These are phyloP conservation scores for Arthromyces matolae DNA, from an alignment of 768 basidiomycete species.

Conservation along the genomic window DNA sequence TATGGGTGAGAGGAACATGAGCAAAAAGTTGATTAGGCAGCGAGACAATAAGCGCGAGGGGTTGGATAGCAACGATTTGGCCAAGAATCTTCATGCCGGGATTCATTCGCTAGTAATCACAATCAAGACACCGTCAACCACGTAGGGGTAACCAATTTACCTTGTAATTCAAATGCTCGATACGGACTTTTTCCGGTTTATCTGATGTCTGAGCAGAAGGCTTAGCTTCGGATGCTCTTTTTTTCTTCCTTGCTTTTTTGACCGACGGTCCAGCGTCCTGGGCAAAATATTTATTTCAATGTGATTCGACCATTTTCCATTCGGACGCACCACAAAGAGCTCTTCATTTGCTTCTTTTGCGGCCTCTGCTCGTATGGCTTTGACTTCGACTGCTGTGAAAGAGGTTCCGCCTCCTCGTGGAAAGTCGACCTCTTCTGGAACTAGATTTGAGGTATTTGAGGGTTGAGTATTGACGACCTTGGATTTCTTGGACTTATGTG, in stretches of 20 bases:
- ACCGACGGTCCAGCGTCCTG: conserved; percentile 39
- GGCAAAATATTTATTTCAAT: conserved; percentile 12
- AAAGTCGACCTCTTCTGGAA: conserved; percentile 81
- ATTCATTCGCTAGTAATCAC: conserved; percentile 55
- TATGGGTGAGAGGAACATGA: conserved; percentile 91
- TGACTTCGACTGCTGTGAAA: conserved; percentile 87
- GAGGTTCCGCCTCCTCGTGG: conserved; percentile 91
- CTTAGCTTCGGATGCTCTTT: conserved; percentile 42
- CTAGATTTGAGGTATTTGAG: conserved; percentile 26
- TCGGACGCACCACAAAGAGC: conserved; percentile 56
- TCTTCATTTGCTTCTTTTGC: conserved; percentile 81
- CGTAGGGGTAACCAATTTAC: conserved; percentile 32
- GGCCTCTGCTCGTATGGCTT: conserved; percentile 80
- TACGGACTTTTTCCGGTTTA: conserved; percentile 59
- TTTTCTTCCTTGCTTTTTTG: conserved; percentile 43
- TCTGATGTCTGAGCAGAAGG: conserved; percentile 28
- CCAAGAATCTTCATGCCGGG: conserved; percentile 85
- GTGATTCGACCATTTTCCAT: neutral
- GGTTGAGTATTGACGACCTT: conserved; percentile 39
- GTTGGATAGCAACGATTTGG: conserved; percentile 83
- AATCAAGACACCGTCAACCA: neutral
- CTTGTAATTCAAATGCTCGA: conserved; percentile 94
- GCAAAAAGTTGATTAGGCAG: conserved; percentile 94
- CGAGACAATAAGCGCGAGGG: conserved; percentile 87
- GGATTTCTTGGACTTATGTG: conserved; percentile 57